Evolutionary conservation across 2,329 filamentous ascomycete species (phyloP), one percentile per base, ranked within the genome.

Genomic region (Fusarium foetens): DNA sequence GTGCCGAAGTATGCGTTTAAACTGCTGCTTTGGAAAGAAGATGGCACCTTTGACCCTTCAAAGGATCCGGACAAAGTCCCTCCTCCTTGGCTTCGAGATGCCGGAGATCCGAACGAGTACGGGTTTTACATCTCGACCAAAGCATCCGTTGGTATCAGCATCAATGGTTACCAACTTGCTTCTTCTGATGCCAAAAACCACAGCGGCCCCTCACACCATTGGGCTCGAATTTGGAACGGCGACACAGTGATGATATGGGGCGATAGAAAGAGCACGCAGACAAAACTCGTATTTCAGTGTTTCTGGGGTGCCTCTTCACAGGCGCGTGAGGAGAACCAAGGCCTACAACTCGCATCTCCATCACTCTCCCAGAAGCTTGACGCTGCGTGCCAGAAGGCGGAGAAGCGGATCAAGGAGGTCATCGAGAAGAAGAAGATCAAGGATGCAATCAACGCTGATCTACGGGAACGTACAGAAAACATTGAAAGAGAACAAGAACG

Each of bases 1-100:
- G 89, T 98, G 39, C 94, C 95, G 3, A 95, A 95, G 78, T 91
- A 91, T 70, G 94, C 93, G 1, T 90, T 97, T 74, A 92, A 93
- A 76, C 84, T 98, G 41, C 85, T 94, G 38, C 89, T 96, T 35
- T 94, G 92, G 87, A 90, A 89, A 61, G 87, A 90, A 1, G 89
- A 88, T 52, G 87, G 90, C 1, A 88, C 88, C 16, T 91, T 91
- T 64, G 91, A 93, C 63, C 85, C 87, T 12, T 84, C 84, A 53
- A 86, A 85, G 52, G 86, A 88, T 27, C 57, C 84, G 84, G 39
- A 87, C 87, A 57, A 89, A 88, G 71, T 85, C 87, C 63, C 90
- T 86, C 84, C 81, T 62, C 79, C 84, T 52, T 81, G 84, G 83
- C 66, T 76, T 31, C 69, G 74, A 19, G 72, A 83, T 53, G 75